A percentile compares a stretch with the other conserved stretches of the same genome.
Evolutionary conservation across 2,329 filamentous ascomycete species (phyloP).

Genomic region (Cordyceps farinosa): DNA sequence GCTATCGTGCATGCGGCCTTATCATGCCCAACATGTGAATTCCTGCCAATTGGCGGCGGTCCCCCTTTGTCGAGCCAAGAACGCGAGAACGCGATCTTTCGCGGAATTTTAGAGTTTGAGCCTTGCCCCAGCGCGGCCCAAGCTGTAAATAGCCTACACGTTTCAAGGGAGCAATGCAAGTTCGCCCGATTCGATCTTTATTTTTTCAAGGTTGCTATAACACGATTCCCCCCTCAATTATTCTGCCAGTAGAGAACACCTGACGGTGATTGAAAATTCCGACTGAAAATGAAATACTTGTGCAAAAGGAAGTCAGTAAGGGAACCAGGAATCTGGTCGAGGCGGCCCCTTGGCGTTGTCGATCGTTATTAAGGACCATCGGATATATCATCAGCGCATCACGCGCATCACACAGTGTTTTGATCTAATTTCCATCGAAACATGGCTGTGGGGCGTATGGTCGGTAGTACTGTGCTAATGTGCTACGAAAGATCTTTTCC

Average conservation of each 20-base stretch:
- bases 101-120: neutral
- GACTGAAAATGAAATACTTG: neutral
- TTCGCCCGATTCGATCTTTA: neutral
- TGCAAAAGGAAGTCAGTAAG: neutral
- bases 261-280: neutral
- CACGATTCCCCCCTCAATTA: neutral
- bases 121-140: neutral
- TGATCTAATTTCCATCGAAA: neutral
- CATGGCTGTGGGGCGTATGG: neutral
- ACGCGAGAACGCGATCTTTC: neutral
- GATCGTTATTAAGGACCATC: constrained; percentile 10
- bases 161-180: constrained; percentile 10
- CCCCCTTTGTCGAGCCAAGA: neutral
- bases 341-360: neutral
- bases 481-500: neutral
- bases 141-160: neutral
- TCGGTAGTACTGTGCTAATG: neutral
- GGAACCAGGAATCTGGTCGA: neutral
- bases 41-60: neutral
- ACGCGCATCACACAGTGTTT: constrained; percentile 1
- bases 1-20: neutral
- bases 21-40: neutral
- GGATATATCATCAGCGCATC: neutral
- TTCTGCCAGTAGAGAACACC: neutral
- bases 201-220: neutral